These are phyloP conservation scores for Plasmodium ovale DNA, from an alignment of 169 alveolate species.

Conservation along the genomic window DNA sequence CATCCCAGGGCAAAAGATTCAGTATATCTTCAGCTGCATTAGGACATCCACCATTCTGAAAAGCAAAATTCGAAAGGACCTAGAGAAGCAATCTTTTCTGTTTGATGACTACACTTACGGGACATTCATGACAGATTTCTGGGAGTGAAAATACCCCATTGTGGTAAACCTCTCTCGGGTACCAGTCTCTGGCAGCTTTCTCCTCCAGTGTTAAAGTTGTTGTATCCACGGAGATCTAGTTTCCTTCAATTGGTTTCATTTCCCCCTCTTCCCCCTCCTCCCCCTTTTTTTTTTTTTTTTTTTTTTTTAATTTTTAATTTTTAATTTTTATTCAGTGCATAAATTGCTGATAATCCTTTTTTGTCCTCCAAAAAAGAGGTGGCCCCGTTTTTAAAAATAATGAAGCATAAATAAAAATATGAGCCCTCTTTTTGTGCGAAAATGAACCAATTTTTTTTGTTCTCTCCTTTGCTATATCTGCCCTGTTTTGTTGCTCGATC, in stretches of 20 bases:
- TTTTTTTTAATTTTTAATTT: not conserved
- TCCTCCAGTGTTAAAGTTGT: no score
- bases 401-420: no score
- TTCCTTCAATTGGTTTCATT: not conserved
- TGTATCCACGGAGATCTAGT: no score
- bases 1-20: conserved; percentile 48
- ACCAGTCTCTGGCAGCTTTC: no score
- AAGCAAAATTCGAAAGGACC: conserved; percentile 61
- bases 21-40: conserved; percentile 60
- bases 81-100: conserved; percentile 70
- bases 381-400: no score
- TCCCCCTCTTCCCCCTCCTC: not conserved
- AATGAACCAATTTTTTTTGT: no score
- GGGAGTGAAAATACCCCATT: not conserved
- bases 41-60: conserved; percentile 64
- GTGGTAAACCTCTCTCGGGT: no score
- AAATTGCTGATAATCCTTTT: not conserved
- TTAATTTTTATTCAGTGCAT: not conserved
- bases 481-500: not conserved
- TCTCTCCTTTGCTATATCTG: not conserved
- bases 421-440: no score
- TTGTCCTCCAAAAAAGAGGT: no score
- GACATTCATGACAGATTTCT: conserved; percentile 40
- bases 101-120: conserved; percentile 71
- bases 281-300: not conserved